A percentile compares a stretch with the other conserved stretches of the same genome.
phyloP scores from a whole-genome alignment of 805 yeast species.

The Sungouiozyma ichnusensis region DNA sequence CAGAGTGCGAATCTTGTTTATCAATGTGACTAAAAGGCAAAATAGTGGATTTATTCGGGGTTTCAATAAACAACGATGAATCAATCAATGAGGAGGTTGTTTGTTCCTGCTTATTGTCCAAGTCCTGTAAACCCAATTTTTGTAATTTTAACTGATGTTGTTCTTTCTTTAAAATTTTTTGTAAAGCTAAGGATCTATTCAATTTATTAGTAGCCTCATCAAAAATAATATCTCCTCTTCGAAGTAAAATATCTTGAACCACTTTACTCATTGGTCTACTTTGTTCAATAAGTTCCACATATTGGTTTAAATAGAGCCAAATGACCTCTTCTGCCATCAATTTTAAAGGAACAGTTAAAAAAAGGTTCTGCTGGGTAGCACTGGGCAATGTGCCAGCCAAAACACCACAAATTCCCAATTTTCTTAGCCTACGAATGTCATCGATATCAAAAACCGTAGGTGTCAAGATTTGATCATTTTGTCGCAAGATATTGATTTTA shows the following conservation, averaged over 20 bases:
- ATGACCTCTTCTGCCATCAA: conserved; percentile 63
- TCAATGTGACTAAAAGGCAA: neutral
- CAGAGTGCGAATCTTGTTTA: neutral
- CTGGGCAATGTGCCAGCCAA: conserved; percentile 74
- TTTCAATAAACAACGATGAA: conserved; percentile 18
- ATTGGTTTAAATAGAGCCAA: conserved; percentile 43
- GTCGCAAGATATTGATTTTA: neutral
- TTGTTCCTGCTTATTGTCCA: neutral
- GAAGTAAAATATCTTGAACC: conserved; percentile 1
- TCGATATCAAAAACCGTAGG: conserved; percentile 52
- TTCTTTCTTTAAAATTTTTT: conserved; percentile 13
- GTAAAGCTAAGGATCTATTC: conserved; percentile 12
- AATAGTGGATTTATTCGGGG: conserved; percentile 9
- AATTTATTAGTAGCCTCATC: conserved; percentile 3
- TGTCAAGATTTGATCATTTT: conserved; percentile 10
- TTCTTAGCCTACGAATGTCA: conserved; percentile 44
- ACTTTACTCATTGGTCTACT: conserved; percentile 28
- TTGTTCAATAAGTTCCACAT: conserved; percentile 34
- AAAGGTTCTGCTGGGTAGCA: conserved; percentile 91
- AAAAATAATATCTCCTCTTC: conserved; percentile 1
- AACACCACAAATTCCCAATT: conserved; percentile 62
- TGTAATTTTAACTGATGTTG: conserved; percentile 15
- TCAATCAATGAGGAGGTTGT: conserved; percentile 9
- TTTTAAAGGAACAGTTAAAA: conserved; percentile 73
- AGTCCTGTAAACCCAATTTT: conserved; percentile 10